Conservation (phyloP, 2,329 filamentous ascomycete genomes). For the Pseudocercospora vitis region DNA sequence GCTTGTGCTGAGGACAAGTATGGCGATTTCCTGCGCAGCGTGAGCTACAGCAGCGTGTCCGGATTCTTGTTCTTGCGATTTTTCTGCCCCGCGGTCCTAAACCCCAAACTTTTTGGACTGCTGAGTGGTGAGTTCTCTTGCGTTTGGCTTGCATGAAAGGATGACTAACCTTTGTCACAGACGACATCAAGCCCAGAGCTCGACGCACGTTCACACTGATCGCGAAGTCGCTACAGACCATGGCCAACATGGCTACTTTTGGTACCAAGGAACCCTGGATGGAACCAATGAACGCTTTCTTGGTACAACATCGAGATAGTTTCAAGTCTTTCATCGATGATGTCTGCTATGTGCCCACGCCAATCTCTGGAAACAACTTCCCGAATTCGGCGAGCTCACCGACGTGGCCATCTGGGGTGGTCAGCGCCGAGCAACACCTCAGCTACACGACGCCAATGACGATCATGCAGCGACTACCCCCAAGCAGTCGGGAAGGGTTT, state of each 20-base stretch:
- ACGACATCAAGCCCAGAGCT: conserved; percentile 78
- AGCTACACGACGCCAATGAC: conserved; percentile 86
- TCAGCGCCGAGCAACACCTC: conserved; percentile 36
- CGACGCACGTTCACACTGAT: conserved; percentile 89
- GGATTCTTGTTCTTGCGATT: conserved; percentile 93
- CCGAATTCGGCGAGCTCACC: conserved; percentile 27
- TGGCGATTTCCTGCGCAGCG: conserved; percentile 84
- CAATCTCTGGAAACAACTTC: conserved; percentile 55
- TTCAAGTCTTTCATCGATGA: conserved; percentile 87
- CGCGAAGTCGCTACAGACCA: conserved; percentile 84
- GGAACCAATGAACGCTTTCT: conserved; percentile 94
- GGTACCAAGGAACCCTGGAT: conserved; percentile 98
- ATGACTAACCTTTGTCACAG: conserved; percentile 44
- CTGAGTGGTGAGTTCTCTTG: conserved; percentile 58
- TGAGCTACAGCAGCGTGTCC: conserved; percentile 90
- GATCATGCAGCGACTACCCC: conserved; percentile 78
- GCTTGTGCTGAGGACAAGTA: conserved; percentile 93
- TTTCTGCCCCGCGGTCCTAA: conserved; percentile 93
- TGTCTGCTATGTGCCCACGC: conserved; percentile 78
- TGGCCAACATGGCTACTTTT: conserved; percentile 88
- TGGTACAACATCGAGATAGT: conserved; percentile 70
- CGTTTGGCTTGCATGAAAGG: not conserved
- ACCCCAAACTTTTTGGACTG: conserved; percentile 88
- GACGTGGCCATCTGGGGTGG: conserved; percentile 29
- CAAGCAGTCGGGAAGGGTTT: conserved; percentile 83